Base-by-base conservation (phyloP, 768 basidiomycete genomes). In the Rhodotorula kratochvilovae region DNA sequence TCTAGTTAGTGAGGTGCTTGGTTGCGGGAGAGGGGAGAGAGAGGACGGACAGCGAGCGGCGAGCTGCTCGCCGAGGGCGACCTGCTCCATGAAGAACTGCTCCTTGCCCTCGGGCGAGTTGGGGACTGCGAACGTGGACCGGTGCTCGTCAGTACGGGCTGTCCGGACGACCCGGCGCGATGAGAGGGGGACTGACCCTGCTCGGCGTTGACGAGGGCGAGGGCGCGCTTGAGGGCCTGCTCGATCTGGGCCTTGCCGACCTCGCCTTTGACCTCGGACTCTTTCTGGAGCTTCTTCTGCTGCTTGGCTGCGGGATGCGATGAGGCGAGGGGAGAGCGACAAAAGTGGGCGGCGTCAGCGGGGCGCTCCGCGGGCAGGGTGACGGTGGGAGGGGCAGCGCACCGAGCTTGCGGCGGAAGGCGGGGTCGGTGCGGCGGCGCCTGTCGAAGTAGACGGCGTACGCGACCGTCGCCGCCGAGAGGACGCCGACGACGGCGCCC, bases 381-480 rank as follows among this genome's bases (percentile, higher is more conserved):
- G 45, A 5, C 45, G 21, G 45, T 19, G 19, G 5, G 33, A 21
- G 13, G 50, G 53, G 23, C 21, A 6, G 39, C 91, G 76, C 81
- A 90, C 93, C 87, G 68, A 98, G 85, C 79, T 86, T 87, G 82
- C 87, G 92, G 80, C 96, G 87, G 85, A 99, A 99, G 25, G 85
- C 84, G 54, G 83, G 81, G 79, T 96, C 92, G 79, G 90, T 91
- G 78, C 94, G 86, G 62, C 96, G 88, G 83, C 86, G 90, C 83
- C 95, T 88, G 69, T 99, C 96, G 78, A 97, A 99, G 82, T 92
- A 97, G 64, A 87, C 85, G 55, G 70, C 70, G 42, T 97, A 98
- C 33, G 87, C 91, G 46, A 90, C 70, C 29, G 79, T 76, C 39
- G 78, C 66, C 16, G 76, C 77, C 16, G 78, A 77, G 59, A 79